These are phyloP conservation scores for Aspergillus flavus DNA, from an alignment of 2,329 filamentous ascomycete genomes.

Conservation along the genomic window DNA sequence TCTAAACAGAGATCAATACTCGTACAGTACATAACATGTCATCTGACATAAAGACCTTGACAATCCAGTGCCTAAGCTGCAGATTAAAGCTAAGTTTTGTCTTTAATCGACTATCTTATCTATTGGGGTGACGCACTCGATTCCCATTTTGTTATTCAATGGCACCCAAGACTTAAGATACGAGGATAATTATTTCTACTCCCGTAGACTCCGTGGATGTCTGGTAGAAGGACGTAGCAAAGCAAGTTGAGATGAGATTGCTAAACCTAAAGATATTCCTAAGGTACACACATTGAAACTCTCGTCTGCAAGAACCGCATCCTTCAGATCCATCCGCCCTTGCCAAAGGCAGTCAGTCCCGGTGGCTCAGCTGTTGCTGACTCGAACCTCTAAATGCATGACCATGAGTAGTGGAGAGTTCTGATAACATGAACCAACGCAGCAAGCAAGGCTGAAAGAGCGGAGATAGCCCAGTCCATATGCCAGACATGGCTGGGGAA, in stretches of 20 bases:
- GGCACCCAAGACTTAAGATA: neutral
- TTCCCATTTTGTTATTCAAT: neutral
- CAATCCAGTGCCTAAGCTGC: neutral
- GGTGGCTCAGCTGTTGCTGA: slow-evolving; percentile 12
- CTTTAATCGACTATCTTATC: neutral
- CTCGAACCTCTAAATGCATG: slow-evolving; percentile 1
- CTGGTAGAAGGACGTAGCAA: neutral
- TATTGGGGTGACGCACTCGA: neutral
- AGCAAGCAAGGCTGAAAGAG: neutral
- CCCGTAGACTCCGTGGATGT: neutral
- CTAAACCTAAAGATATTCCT: slow-evolving; percentile 1
- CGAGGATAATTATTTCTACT: neutral
- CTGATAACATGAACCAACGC: neutral
- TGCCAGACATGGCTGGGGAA: neutral
- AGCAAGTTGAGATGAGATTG: neutral
- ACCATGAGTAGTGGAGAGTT: neutral
- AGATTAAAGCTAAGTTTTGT: neutral
- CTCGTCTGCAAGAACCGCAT: slow-evolving; percentile 12
- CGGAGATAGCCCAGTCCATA: neutral
- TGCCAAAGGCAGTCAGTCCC: slow-evolving; percentile 7
- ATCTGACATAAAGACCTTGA: slow-evolving; percentile 1
- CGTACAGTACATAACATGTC: slow-evolving; percentile 8
- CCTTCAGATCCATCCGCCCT: slow-evolving; percentile 13
- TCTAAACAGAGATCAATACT: slow-evolving; percentile 5
- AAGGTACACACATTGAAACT: slow-evolving; percentile 2